Evolutionary conservation across 2,329 filamentous ascomycete species (phyloP), one percentile per base, ranked within the genome.

Genomic region (Paecilomyces sp.): DNA sequence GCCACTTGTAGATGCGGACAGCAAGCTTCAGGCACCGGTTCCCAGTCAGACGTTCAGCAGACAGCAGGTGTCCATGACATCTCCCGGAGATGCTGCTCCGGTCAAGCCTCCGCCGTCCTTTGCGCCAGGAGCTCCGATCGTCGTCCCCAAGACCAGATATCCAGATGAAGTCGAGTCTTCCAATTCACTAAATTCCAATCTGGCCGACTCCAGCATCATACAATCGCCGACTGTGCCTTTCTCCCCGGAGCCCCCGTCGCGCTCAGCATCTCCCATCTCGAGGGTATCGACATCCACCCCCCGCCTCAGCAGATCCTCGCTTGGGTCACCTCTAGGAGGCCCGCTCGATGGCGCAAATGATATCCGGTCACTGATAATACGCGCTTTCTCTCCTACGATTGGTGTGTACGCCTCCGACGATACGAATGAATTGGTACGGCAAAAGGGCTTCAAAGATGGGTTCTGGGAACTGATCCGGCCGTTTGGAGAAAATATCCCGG

Each of bases 331-430:
- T 1, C 75, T 86, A 15, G 82, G 83, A 24, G 83, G 81, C 66
- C 79, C 82, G 54, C 75, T 79, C 28, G 80, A 77, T 67, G 79
- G 72, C 55, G 78, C 79, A 7, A 82, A 85, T 63, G 84, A 87
- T 68, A 79, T 82, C 56, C 77, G 83, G 59, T 81, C 82, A 33
- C 78, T 96, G 56, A 88, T 97, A 52, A 80, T 95, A 58, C 88
- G 88, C 61, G 88, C 92, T 2, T 96, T 96, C 72, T 90, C 93
- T 13, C 95, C 94, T 0, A 90, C 94, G 63, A 86, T 99, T 54
- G 90, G 90, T 6, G 85, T 99, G 30, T 88, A 92, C 66, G 85
- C 91, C n/a, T 96, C 93, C 13, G 79, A 84, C 15, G 93, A 97
- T 70, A 94, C 91, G 0, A 89, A 97, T 70, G 83, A 88, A 60